Evolutionary conservation across 495 filamentous ascomycete species (phyloP).

Genomic region (Aspergillus heteromorphus): DNA sequence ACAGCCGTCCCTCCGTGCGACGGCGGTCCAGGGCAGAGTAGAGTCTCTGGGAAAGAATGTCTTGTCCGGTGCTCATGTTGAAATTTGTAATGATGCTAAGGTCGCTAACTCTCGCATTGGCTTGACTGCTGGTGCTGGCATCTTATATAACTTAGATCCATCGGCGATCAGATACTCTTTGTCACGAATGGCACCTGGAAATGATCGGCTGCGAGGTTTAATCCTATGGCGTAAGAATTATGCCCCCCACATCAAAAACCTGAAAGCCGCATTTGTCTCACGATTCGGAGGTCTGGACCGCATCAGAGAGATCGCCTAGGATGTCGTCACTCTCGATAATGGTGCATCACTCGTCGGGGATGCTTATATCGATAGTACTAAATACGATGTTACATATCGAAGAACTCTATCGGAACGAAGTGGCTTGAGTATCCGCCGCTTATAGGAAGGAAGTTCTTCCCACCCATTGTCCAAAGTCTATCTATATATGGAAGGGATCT

Average conservation of each 20-base stretch:
- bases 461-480: background rate
- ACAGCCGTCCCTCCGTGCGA: conserved; percentile 2
- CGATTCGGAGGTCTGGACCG: background rate
- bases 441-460: background rate
- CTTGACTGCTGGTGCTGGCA: background rate
- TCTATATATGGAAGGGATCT: background rate
- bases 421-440: background rate
- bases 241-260: background rate
- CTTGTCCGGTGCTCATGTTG: conserved; percentile 1
- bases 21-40: conserved; percentile 1
- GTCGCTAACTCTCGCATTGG: too few species aligned
- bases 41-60: conserved; percentile 2
- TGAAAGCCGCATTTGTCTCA: background rate
- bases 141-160: background rate
- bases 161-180: background rate
- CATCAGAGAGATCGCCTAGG: background rate
- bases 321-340: background rate
- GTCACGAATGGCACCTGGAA: background rate
- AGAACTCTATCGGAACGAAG: background rate
- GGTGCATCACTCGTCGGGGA: background rate
- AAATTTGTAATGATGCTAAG: background rate
- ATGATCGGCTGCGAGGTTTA: background rate
- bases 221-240: background rate
- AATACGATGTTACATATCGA: background rate
- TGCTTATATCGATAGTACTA: background rate